Conservation (phyloP, 1,284 basidiomycete genomes). For the Sanghuangporus sanghuang region DNA sequence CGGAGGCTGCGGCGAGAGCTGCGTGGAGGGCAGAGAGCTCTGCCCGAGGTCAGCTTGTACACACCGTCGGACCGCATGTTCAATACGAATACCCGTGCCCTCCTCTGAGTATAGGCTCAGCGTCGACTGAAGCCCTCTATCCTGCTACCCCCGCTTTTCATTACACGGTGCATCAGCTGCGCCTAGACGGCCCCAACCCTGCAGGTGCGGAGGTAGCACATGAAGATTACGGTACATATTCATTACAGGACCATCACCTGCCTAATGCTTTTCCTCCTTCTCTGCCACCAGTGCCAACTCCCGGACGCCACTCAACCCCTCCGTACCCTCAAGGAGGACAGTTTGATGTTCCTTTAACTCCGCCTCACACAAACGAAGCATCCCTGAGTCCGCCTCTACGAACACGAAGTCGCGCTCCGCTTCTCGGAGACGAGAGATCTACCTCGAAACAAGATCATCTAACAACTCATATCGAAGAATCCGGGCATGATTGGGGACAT, state of each 20-base stretch:
- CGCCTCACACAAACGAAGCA: constrained; percentile 13
- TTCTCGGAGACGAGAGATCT: background rate
- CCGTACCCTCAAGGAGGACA: background rate
- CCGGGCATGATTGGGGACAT: too few relatives aligned
- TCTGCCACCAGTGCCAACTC: background rate
- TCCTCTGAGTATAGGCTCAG: background rate
- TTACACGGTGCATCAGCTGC: too few relatives aligned
- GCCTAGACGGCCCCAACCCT: too few relatives aligned
- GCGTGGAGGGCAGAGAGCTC: background rate
- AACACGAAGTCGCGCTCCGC: background rate
- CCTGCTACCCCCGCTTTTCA: too few relatives aligned
- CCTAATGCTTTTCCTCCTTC: background rate
- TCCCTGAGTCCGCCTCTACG: background rate
- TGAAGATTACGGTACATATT: background rate
- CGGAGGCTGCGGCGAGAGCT: background rate
- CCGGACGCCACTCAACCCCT: background rate
- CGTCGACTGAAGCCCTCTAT: background rate
- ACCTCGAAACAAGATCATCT: too few relatives aligned
- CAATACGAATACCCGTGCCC: background rate
- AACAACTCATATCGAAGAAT: too few relatives aligned
- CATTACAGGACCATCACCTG: background rate
- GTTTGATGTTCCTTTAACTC: constrained; percentile 1
- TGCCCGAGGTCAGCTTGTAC: background rate
- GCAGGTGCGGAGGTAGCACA: too few relatives aligned
- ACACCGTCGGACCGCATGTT: background rate